Evolutionary conservation across 441 rosid species (phyloP).

Genomic region (Isatis lusitanica): DNA sequence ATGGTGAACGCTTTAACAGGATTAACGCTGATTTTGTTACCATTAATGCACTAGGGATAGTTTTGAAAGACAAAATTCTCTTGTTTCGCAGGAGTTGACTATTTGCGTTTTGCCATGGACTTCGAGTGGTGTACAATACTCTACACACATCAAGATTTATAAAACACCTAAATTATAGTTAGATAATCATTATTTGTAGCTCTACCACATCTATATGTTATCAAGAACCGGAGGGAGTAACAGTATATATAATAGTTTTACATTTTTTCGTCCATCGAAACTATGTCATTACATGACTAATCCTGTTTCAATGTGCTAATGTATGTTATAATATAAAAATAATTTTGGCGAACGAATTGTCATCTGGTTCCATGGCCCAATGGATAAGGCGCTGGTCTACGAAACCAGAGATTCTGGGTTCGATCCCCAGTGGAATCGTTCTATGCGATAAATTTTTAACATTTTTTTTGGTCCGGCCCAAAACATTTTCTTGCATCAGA

Average conservation of each 20-base stretch:
- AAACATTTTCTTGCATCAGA: background rate
- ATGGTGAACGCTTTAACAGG: background rate
- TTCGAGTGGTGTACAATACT: background rate
- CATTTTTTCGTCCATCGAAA: no score
- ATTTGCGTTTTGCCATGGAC: background rate
- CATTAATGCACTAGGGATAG: background rate
- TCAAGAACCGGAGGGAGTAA: background rate
- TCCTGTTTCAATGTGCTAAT: background rate
- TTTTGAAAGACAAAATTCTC: background rate
- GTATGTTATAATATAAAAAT: no score
- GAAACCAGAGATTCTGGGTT: constrained; percentile 94
- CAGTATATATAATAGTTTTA: no score
- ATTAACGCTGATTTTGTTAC: background rate
- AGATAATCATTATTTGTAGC: background rate
- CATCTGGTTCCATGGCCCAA: constrained; percentile 71
- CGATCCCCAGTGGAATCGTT: constrained; percentile 69
- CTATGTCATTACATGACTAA: no score
- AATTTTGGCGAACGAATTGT: no score
- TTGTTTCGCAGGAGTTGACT: background rate
- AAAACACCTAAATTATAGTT: background rate
- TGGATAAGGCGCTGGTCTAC: constrained; percentile 99
- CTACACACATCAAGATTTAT: background rate
- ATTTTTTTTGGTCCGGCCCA: background rate
- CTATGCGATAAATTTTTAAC: background rate
- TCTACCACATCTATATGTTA: no score